These are phyloP conservation scores for Elsinoe batatas DNA, from an alignment of 2,329 filamentous ascomycete genomes.

Conservation along the genomic window DNA sequence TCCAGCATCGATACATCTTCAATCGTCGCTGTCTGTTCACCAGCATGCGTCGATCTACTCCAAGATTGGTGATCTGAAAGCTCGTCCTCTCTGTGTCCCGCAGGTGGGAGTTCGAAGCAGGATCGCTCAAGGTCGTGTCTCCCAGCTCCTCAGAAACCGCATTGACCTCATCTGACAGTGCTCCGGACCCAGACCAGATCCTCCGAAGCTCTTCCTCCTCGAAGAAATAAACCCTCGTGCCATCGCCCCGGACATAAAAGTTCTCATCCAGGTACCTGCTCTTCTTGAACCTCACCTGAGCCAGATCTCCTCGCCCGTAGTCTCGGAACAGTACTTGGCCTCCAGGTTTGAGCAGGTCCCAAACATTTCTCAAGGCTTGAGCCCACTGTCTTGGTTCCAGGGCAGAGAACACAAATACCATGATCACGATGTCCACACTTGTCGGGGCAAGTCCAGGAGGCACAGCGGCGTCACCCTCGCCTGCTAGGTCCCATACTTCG, in stretches of 20 bases:
- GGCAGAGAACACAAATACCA: constrained; percentile 97
- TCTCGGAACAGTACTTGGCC: constrained; percentile 93
- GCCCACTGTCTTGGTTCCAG: constrained; percentile 77
- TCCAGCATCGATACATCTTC: constrained; percentile 99
- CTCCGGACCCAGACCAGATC: constrained; percentile 58
- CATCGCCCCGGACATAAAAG: constrained; percentile 92
- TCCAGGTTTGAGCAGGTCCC: constrained; percentile 75
- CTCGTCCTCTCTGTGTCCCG: constrained; percentile 17
- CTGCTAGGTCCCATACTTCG: constrained; percentile 88
- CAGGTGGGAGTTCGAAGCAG: not conserved
- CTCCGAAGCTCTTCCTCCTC: constrained; percentile 69
- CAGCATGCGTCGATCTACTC: constrained; percentile 76
- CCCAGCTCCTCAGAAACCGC: constrained; percentile 15
- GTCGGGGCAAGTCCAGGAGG: constrained; percentile 67
- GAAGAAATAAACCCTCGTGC: constrained; percentile 96
- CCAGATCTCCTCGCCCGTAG: constrained; percentile 89
- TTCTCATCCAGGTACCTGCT: constrained; percentile 90
- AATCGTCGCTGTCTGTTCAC: constrained; percentile 83
- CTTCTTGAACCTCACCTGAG: constrained; percentile 95
- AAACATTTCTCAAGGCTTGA: constrained; percentile 70
- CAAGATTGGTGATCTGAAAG: constrained; percentile 67
- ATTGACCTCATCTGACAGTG: constrained; percentile 20
- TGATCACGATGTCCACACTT: constrained; percentile 82
- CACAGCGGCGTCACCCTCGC: constrained; percentile 41
- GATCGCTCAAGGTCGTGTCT: constrained; percentile 14